phyloP scores from a whole-genome alignment of 331 rosid genomes.

The Rhamnella rubrinervis region DNA sequence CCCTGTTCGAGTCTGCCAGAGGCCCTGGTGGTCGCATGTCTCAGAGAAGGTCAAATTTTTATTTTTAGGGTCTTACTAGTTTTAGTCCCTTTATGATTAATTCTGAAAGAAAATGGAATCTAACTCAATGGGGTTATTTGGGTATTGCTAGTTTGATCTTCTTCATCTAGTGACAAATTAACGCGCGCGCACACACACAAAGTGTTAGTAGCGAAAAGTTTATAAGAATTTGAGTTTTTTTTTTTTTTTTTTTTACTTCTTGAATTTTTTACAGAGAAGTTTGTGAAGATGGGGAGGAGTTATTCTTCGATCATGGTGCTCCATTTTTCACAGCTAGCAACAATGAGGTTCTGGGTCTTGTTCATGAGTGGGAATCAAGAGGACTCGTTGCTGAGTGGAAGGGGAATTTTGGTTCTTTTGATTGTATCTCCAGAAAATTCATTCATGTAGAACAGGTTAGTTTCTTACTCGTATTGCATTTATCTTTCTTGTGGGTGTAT shows the following conservation, averaged over 20 bases:
- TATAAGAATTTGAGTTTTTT: slow-evolving; percentile 2
- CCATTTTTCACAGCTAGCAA: slow-evolving; percentile 70
- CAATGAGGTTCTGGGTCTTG: slow-evolving; percentile 50
- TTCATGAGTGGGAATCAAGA: slow-evolving; percentile 74
- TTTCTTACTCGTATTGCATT: slow-evolving; percentile 8
- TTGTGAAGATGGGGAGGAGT: slow-evolving; percentile 78
- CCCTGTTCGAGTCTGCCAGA: slow-evolving; percentile 84
- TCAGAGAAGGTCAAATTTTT: slow-evolving; percentile 56
- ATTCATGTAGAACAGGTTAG: slow-evolving; percentile 56
- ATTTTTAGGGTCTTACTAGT: neutral
- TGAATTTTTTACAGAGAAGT: slow-evolving; percentile 52
- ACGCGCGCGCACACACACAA: too few relatives aligned
- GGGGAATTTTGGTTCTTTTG: slow-evolving; percentile 70
- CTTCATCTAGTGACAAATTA: too few relatives aligned
- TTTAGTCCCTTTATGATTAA: slow-evolving; percentile 5
- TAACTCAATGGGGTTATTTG: too few relatives aligned
- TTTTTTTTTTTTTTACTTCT: slow-evolving; percentile 5
- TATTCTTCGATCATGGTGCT: slow-evolving; percentile 85
- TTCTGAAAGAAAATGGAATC: neutral
- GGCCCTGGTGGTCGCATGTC: slow-evolving; percentile 99
- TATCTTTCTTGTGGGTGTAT: neutral
- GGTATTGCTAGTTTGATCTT: too few relatives aligned
- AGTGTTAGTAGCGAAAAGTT: neutral
- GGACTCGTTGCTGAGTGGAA: slow-evolving; percentile 82
- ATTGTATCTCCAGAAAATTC: slow-evolving; percentile 54